These are phyloP conservation scores for Globisporangium mamillatum DNA, from an alignment of 352 stramenopile species.

Conservation along the genomic window DNA sequence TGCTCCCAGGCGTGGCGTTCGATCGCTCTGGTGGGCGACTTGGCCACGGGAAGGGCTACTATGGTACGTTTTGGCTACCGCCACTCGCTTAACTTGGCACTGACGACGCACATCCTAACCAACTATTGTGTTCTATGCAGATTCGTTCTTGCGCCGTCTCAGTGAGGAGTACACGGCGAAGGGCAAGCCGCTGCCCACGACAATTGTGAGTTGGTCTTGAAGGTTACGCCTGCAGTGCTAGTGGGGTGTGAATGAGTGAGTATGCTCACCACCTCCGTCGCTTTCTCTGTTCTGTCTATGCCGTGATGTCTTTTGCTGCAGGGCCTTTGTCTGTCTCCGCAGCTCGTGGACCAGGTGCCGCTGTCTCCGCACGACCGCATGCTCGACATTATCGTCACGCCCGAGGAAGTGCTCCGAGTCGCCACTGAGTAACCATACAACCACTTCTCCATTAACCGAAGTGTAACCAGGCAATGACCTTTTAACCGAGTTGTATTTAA, in stretches of 20 bases:
- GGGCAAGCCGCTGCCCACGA: constrained; percentile 38
- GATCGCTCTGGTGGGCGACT: constrained; percentile 71
- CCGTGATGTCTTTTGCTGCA: constrained; percentile 16
- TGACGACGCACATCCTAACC: background rate
- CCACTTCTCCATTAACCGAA: background rate
- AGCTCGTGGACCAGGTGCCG: constrained; percentile 65
- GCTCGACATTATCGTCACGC: constrained; percentile 69
- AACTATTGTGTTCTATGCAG: constrained; percentile 19
- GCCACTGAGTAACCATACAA: background rate
- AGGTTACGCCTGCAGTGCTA: background rate
- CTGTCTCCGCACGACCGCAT: constrained; percentile 58
- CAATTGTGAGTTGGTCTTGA: constrained; percentile 39
- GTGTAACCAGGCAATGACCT: background rate
- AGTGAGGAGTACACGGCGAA: constrained; percentile 40
- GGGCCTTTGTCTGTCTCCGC: constrained; percentile 61
- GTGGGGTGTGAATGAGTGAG: background rate
- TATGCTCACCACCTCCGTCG: background rate
- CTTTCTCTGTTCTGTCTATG: background rate
- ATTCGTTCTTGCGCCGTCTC: constrained; percentile 71
- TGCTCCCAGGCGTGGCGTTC: constrained; percentile 84
- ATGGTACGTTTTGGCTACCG: constrained; percentile 42
- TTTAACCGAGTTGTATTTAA: background rate
- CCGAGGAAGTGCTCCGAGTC: constrained; percentile 43
- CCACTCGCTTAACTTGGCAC: background rate
- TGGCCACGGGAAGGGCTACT: constrained; percentile 88